Percentiles rank a stretch among this genome's conserved stretches.
Conservation (phyloP, 371 early-diverging fungal species). For the Circinella minor region DNA sequence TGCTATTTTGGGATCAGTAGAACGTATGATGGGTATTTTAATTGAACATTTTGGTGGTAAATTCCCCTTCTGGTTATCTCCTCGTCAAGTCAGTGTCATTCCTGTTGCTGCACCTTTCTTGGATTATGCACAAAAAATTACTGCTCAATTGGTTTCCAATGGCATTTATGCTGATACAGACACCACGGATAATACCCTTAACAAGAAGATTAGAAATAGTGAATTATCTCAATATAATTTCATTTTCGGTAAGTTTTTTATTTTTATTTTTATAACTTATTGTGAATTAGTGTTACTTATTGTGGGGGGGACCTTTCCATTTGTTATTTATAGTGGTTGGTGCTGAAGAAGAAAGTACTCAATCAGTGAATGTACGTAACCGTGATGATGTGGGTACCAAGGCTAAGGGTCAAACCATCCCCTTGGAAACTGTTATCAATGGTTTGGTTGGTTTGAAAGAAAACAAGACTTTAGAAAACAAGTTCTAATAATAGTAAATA, state of each 20-base stretch:
- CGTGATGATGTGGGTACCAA: constrained; percentile 86
- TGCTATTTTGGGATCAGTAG: constrained; percentile 98
- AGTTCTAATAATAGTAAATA: constrained; percentile 43
- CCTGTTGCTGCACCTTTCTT: constrained; percentile 74
- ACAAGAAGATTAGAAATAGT: constrained; percentile 93
- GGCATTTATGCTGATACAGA: constrained; percentile 93
- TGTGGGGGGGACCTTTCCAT: too few relatives aligned
- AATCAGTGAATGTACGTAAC: constrained; percentile 92
- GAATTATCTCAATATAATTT: constrained; percentile 90
- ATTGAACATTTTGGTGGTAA: constrained; percentile 94
- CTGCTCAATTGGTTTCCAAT: constrained; percentile 59
- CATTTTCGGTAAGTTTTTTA: constrained; percentile 57
- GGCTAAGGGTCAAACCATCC: constrained; percentile 79
- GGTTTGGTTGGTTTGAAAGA: constrained; percentile 68
- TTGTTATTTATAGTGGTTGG: constrained; percentile 86
- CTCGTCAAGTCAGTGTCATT: constrained; percentile 93
- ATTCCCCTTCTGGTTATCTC: constrained; percentile 99
- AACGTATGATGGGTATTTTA: constrained; percentile 98
- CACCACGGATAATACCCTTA: constrained; percentile 84
- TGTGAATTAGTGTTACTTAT: too few relatives aligned
- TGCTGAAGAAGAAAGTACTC: constrained; percentile 82
- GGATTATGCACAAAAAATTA: constrained; percentile 71
- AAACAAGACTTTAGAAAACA: constrained; percentile 56
- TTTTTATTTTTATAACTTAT: too few relatives aligned
- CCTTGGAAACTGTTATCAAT: constrained; percentile 66